Percentiles rank a stretch among this genome's conserved stretches.
These are phyloP conservation scores for Rhinocladiella mackenziei DNA, from an alignment of 2,329 filamentous ascomycete genomes.

Conservation along the genomic window DNA sequence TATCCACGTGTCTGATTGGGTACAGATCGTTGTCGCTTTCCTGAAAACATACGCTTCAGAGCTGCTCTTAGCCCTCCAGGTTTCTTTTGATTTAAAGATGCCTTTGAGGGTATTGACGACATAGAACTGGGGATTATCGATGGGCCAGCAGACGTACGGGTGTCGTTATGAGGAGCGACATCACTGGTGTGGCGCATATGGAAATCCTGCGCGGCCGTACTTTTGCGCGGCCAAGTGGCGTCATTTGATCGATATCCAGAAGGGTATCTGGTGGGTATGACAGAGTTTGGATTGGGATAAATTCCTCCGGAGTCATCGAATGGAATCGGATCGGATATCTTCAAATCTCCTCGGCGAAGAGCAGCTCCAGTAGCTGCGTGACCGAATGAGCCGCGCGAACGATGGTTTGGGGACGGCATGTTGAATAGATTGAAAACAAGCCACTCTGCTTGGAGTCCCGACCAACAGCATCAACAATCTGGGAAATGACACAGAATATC, in stretches of 20 bases:
- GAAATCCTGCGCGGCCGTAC: slow-evolving; percentile 10
- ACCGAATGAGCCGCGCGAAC: slow-evolving; percentile 8
- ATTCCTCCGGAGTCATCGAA: slow-evolving; percentile 17
- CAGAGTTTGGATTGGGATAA: slow-evolving; percentile 6
- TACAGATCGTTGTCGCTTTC: slow-evolving; percentile 23
- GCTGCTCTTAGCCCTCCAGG: slow-evolving; percentile 22
- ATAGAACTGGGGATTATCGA: slow-evolving; percentile 25
- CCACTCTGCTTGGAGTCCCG: not conserved
- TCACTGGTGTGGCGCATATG: slow-evolving; percentile 22
- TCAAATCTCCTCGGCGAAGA: slow-evolving; percentile 32
- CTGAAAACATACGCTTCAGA: slow-evolving; percentile 29
- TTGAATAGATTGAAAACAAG: not conserved
- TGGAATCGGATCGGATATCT: slow-evolving; percentile 34
- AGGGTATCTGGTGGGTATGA: slow-evolving; percentile 7
- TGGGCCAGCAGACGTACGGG: slow-evolving; percentile 21
- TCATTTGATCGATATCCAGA: slow-evolving; percentile 12
- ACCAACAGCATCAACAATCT: slow-evolving; percentile 8
- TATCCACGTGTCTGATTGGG: slow-evolving; percentile 9
- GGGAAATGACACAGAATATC: not conserved
- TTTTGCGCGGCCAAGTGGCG: slow-evolving; percentile 20
- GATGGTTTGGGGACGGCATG: slow-evolving; percentile 23
- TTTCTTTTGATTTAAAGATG: slow-evolving; percentile 23
- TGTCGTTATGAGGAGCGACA: slow-evolving; percentile 2
- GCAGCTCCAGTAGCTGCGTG: slow-evolving; percentile 23
- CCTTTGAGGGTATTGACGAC: slow-evolving; percentile 27